phyloP scores from a whole-genome alignment of 306 rosid genomes.

The Sechiopsis laciniata region DNA sequence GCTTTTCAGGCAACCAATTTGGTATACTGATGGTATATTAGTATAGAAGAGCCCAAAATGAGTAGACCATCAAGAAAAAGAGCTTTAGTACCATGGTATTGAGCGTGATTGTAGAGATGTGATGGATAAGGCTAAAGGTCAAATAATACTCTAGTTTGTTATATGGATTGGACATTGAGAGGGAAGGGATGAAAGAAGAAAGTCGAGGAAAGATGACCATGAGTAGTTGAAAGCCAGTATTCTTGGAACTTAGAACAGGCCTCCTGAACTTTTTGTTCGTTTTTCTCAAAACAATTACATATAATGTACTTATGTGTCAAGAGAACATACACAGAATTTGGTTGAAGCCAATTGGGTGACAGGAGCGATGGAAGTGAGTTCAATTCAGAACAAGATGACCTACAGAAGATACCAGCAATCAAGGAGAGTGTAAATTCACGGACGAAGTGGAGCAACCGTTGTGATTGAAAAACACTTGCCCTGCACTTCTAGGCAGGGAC shows the following conservation, averaged over 20 bases:
- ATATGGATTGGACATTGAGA: background rate
- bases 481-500: background rate
- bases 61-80: slow-evolving; percentile 14
- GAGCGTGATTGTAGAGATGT: background rate
- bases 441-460: background rate
- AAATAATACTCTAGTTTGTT: background rate
- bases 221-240: background rate
- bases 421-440: background rate
- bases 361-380: slow-evolving; percentile 1
- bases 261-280: background rate
- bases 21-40: background rate
- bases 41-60: slow-evolving; percentile 11
- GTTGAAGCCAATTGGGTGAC: slow-evolving; percentile 15
- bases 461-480: background rate
- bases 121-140: background rate
- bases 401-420: background rate
- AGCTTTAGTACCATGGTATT: background rate
- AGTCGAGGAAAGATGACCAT: background rate
- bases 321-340: background rate
- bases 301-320: background rate
- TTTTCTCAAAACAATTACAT: background rate
- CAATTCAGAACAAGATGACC: slow-evolving; percentile 4
- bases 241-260: slow-evolving; percentile 1
- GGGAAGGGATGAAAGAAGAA: background rate
- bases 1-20: slow-evolving; percentile 9